Conservation (phyloP, 139 green algal species). For the Auxenochlorella pyrenoidosa region DNA sequence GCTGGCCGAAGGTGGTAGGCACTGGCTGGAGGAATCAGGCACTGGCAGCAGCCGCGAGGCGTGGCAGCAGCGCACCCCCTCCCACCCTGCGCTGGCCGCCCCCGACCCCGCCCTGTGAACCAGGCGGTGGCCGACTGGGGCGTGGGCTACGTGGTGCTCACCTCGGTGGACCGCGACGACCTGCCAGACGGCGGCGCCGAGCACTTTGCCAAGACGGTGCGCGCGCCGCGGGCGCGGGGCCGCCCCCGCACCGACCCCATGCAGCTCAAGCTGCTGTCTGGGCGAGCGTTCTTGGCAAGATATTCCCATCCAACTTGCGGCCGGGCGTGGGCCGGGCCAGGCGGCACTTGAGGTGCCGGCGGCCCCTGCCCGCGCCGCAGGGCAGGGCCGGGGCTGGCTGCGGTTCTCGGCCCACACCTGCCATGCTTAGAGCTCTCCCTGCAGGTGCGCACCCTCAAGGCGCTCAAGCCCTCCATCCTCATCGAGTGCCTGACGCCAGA, state of each 20-base stretch:
- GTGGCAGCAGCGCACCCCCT: too few relatives aligned
- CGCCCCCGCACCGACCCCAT: too few relatives aligned
- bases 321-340: neutral
- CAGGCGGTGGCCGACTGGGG: constrained; percentile 83
- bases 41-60: too few relatives aligned
- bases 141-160: constrained; percentile 93
- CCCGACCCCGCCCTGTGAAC: neutral
- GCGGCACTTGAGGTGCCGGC: neutral
- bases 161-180: constrained; percentile 91
- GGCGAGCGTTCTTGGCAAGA: neutral
- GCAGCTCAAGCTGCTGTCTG: neutral
- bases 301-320: neutral
- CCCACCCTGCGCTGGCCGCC: neutral
- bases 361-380: too few relatives aligned
- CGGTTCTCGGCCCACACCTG: neutral
- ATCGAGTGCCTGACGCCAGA: constrained; percentile 95
- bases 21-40: too few relatives aligned
- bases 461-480: constrained; percentile 74
- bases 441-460: constrained; percentile 54
- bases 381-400: too few relatives aligned
- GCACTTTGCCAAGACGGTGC: constrained; percentile 88
- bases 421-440: neutral
- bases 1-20: too few relatives aligned
- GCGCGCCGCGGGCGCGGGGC: neutral
- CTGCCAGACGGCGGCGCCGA: constrained; percentile 87